Percentiles rank a stretch among this genome's conserved stretches.
phyloP scores from a whole-genome alignment of 2,329 filamentous ascomycete species.

The Aspergillus quadrilineatus region DNA sequence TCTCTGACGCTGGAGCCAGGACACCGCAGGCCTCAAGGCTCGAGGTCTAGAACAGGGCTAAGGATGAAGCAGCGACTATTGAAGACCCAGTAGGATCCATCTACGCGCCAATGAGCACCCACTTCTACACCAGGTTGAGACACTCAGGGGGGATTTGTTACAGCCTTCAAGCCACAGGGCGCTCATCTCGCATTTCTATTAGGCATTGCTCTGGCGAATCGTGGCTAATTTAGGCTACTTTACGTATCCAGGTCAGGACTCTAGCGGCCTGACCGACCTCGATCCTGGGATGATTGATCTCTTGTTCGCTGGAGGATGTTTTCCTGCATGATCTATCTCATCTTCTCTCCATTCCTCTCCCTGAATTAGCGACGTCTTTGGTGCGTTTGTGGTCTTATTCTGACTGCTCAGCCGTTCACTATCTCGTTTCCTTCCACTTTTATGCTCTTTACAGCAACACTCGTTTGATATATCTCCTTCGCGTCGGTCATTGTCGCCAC shows the following conservation, averaged over 20 bases:
- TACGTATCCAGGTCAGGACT: neutral
- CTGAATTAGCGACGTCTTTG: neutral
- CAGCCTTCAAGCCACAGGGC: conserved; percentile 18
- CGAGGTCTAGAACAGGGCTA: conserved; percentile 13
- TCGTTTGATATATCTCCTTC: conserved; percentile 4
- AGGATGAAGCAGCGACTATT: conserved; percentile 1
- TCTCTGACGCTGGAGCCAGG: too few species aligned
- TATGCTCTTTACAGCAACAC: neutral
- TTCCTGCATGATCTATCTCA: neutral
- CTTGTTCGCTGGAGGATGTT: neutral
- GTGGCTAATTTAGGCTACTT: conserved; percentile 10
- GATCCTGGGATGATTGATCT: neutral
- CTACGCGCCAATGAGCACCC: conserved; percentile 11
- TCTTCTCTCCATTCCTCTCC: neutral
- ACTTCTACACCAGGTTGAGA: conserved; percentile 14
- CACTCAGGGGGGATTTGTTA: conserved; percentile 23
- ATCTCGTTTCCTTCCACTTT: neutral
- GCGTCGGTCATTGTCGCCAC: neutral
- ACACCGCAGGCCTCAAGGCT: neutral
- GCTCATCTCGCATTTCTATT: conserved; percentile 8
- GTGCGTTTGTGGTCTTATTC: neutral
- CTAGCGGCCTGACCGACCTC: neutral
- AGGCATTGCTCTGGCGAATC: neutral
- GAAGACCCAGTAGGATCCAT: neutral
- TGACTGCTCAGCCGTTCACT: neutral